Evolutionary conservation across 1,284 basidiomycete species (phyloP), one percentile per base, ranked within the genome.

Genomic region (Meripilus lineatus): DNA sequence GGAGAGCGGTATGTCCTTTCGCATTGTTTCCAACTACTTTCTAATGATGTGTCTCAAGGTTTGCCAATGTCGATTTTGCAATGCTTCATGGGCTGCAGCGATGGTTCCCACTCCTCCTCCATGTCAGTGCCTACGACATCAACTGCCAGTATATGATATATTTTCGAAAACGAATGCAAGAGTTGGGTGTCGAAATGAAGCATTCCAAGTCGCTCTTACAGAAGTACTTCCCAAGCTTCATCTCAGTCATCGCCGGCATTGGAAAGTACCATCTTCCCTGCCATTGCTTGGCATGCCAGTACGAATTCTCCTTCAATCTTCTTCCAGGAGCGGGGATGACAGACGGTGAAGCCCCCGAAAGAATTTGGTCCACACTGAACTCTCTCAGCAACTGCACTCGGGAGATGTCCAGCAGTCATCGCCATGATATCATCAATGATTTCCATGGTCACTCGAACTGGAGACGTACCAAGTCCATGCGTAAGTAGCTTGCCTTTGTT

Each of bases 341-440:
- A 2, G 56, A 57, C 28, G 53, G 58, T 1, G 54, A 61, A 36
- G 46, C 43, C 0, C 23, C 32, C 0, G 58, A 61, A 34, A 46
- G 47, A 1, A 35, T 47, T 0, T 61, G 58, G 58, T 32, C 51
- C 2, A 22, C 23, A 6, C 36, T 46, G 18, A 50, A 50, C n/a
- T 32, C 33, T 3, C 11, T 57, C 8, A 44, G 36, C 5, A 34
- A n/a, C 1, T 50, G 50, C 15, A 55, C 52, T 4, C 41, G 49
- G 4, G 54, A 56, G 26, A 61, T 59, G 58, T 43, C 45, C 2
- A 17, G 45, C 0, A 52, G 54, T 5, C 44, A 54, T 36, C 42
- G 55, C 1, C 45, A 50, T 5, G 54, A 60, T 40, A 46, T 44
- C 3, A 22, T 65, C 4, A 54, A 63, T 20, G 53, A 54, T 14